Conservation (phyloP, 2,329 filamentous ascomycete genomes). For the Ceratocystis harringtonii region DNA sequence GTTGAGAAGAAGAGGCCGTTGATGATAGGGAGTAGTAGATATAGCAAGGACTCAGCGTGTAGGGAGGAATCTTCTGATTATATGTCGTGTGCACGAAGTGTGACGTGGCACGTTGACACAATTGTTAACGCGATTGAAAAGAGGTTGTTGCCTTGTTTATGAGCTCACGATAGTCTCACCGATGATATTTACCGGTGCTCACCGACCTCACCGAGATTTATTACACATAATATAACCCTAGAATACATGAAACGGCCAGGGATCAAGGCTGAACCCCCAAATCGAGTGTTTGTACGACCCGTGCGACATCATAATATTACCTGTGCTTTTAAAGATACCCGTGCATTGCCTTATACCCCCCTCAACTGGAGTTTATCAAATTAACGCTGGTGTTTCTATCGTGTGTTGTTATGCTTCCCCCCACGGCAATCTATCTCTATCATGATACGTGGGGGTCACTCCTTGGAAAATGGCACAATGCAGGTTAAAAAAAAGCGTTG, state of each 20-base stretch:
- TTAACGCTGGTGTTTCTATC: too few relatives aligned
- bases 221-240: constrained; percentile 1
- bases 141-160: not conserved
- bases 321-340: too few relatives aligned
- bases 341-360: too few relatives aligned
- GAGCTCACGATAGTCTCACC: not conserved
- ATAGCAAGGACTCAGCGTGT: not conserved
- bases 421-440: constrained; percentile 4
- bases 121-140: too few relatives aligned
- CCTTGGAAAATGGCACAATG: not conserved
- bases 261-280: not conserved
- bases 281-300: not conserved
- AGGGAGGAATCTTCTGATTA: not conserved
- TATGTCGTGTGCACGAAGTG: not conserved
- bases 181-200: not conserved
- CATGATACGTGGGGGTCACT: not conserved
- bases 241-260: not conserved
- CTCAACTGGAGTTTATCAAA: too few relatives aligned
- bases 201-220: not conserved
- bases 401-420: not conserved
- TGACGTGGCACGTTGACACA: too few relatives aligned
- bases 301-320: too few relatives aligned
- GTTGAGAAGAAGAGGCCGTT: not conserved
- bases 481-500: not conserved
- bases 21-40: not conserved